Evolutionary conservation across 495 filamentous ascomycete species (phyloP).

Genomic region (Saxophila tyrrhenica): DNA sequence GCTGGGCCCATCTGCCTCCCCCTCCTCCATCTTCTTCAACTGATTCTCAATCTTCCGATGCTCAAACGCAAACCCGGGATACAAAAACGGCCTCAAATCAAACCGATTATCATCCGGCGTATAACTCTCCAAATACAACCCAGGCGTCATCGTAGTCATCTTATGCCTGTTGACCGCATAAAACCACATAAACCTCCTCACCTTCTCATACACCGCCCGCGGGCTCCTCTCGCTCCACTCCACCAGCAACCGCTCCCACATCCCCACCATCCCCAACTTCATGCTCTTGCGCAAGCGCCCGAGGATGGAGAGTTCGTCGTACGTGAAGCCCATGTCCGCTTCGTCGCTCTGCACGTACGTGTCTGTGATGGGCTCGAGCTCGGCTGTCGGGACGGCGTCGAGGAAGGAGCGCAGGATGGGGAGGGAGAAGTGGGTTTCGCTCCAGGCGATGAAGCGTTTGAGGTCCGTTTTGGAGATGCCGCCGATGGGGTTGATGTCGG

Average conservation of each 20-base stretch:
- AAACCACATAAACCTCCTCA: conserved; percentile 56
- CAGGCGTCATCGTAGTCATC: conserved; percentile 34
- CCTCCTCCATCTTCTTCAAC: conserved; percentile 20
- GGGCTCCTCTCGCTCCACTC: conserved; percentile 23
- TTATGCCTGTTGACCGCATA: conserved; percentile 42
- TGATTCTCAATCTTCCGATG: conserved; percentile 26
- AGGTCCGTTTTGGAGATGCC: conserved; percentile 48
- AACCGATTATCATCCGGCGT: conserved; percentile 58
- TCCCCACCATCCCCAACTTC: conserved; percentile 62
- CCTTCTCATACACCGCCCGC: conserved; percentile 46
- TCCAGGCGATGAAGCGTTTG: conserved; percentile 65
- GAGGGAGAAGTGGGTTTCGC: conserved; percentile 48
- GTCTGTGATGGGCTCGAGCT: conserved; percentile 68
- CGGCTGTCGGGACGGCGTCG: conserved; percentile 65
- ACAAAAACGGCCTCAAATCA: conserved; percentile 38
- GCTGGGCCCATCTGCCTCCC: conserved; percentile 4
- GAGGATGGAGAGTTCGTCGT: conserved; percentile 43
- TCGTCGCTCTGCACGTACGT: conserved; percentile 60
- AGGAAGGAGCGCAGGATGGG: conserved; percentile 67
- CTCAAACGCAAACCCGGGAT: conserved; percentile 27
- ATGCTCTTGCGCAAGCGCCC: conserved; percentile 57
- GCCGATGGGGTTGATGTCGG: conserved; percentile 34
- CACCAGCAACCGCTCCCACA: conserved; percentile 54
- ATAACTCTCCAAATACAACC: conserved; percentile 28
- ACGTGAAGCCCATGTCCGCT: conserved; percentile 60